Evolutionary conservation across 2,329 filamentous ascomycete genomes (phyloP).

Genomic region (Dryadomyces quercivorus): DNA sequence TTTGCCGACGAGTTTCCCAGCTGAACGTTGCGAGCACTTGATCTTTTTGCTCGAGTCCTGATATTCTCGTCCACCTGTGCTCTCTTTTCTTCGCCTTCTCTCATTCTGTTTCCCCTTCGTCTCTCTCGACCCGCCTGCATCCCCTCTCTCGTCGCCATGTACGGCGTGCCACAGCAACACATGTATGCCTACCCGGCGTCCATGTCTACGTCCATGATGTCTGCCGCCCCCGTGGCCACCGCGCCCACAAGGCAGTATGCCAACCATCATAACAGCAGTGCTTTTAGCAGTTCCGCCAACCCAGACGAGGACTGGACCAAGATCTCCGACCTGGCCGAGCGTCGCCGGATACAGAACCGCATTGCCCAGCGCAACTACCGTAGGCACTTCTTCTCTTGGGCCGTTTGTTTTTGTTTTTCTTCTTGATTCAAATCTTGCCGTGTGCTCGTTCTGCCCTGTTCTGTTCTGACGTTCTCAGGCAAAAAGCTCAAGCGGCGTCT

Average conservation of each 20-base stretch:
- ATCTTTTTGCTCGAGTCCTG: not conserved
- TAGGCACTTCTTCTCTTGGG: too few relatives aligned
- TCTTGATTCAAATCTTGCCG: not conserved
- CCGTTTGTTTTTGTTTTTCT: too few relatives aligned
- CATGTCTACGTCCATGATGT: slow-evolving; percentile 14
- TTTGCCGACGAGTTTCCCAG: too few relatives aligned
- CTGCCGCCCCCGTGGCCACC: slow-evolving; percentile 16
- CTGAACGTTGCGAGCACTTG: too few relatives aligned
- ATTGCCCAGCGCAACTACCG: slow-evolving; percentile 97
- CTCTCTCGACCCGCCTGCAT: not conserved
- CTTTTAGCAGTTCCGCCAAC: slow-evolving; percentile 87
- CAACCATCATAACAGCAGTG: slow-evolving; percentile 74
- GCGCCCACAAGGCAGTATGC: slow-evolving; percentile 52
- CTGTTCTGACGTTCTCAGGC: slow-evolving; percentile 40
- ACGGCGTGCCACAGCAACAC: slow-evolving; percentile 28
- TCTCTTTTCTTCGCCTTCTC: not conserved
- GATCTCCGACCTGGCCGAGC: slow-evolving; percentile 92
- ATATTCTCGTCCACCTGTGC: not conserved
- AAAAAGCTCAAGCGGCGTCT: slow-evolving; percentile 88
- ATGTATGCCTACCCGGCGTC: slow-evolving; percentile 25
- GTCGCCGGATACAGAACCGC: slow-evolving; percentile 88
- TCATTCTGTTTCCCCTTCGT: not conserved
- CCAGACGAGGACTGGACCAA: slow-evolving; percentile 98
- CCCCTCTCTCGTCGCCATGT: slow-evolving; percentile 20
- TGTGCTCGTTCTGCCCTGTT: not conserved